Evolutionary conservation across 2,329 filamentous ascomycete species (phyloP).

Genomic region (Bipolaris sorokiniana): DNA sequence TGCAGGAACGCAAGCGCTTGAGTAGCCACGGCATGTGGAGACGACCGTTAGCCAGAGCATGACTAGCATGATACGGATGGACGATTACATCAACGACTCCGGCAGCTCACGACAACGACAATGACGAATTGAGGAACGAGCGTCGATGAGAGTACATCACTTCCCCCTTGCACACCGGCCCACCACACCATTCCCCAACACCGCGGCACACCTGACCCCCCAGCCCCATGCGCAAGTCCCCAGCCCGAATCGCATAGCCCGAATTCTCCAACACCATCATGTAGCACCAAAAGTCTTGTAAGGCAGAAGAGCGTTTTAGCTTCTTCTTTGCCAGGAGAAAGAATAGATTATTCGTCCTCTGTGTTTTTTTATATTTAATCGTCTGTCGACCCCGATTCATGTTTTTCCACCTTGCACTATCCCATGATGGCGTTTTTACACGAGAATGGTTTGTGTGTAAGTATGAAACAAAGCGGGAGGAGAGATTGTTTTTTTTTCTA

Average conservation of each 20-base stretch:
- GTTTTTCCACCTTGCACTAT: too few species aligned
- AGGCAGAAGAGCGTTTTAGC: conserved; percentile 22
- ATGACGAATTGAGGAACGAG: not conserved
- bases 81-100: not conserved
- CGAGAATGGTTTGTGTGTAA: not conserved
- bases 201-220: conserved; percentile 14
- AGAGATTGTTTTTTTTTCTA: not conserved
- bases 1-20: not conserved
- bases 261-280: conserved; percentile 38
- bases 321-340: conserved; percentile 34
- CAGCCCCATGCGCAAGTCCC: conserved; percentile 14
- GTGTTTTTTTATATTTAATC: conserved; percentile 7
- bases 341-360: conserved; percentile 28
- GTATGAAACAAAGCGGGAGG: conserved; percentile 14
- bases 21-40: not conserved
- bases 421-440: too few species aligned
- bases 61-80: not conserved
- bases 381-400: not conserved
- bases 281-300: conserved; percentile 45
- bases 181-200: conserved; percentile 19
- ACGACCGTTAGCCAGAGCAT: not conserved
- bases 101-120: not conserved
- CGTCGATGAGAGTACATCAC: not conserved
- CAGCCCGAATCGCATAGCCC: conserved; percentile 32
- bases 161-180: conserved; percentile 13